These are phyloP conservation scores for Seiridium unicorne DNA, from an alignment of 2,329 filamentous ascomycete genomes.

Conservation along the genomic window DNA sequence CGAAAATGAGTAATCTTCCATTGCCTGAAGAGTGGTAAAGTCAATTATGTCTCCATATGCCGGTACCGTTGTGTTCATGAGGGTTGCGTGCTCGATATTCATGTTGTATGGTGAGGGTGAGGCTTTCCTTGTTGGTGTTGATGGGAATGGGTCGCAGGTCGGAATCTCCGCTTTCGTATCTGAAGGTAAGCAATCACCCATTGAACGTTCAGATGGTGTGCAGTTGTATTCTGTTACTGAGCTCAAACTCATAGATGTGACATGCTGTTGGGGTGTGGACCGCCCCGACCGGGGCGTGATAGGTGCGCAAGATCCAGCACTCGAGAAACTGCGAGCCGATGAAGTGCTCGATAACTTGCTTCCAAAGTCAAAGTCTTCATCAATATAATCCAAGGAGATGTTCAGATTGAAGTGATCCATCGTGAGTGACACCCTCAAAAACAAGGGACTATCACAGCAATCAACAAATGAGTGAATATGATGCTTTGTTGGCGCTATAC, in stretches of 20 bases:
- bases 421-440: background rate
- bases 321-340: slow-evolving; percentile 27
- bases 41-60: slow-evolving; percentile 15
- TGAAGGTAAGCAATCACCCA: slow-evolving; percentile 17
- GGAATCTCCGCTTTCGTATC: slow-evolving; percentile 18
- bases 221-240: slow-evolving; percentile 6
- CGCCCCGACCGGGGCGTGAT: slow-evolving; percentile 31
- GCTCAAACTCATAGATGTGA: background rate
- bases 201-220: slow-evolving; percentile 20
- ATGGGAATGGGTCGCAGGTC: slow-evolving; percentile 15
- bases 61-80: slow-evolving; percentile 14
- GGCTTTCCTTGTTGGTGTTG: slow-evolving; percentile 20
- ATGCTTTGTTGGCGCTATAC: background rate
- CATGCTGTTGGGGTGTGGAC: slow-evolving; percentile 26
- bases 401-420: slow-evolving; percentile 7
- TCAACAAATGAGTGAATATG: background rate
- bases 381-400: slow-evolving; percentile 32
- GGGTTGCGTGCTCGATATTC: slow-evolving; percentile 21
- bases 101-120: slow-evolving; percentile 18
- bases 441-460: background rate
- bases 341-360: slow-evolving; percentile 20
- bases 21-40: slow-evolving; percentile 11
- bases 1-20: slow-evolving; percentile 13
- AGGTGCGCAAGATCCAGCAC: slow-evolving; percentile 26
- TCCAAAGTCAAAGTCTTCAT: slow-evolving; percentile 19